These are phyloP conservation scores for Yarrowia porcina DNA, from an alignment of 805 yeast genomes.

Conservation along the genomic window DNA sequence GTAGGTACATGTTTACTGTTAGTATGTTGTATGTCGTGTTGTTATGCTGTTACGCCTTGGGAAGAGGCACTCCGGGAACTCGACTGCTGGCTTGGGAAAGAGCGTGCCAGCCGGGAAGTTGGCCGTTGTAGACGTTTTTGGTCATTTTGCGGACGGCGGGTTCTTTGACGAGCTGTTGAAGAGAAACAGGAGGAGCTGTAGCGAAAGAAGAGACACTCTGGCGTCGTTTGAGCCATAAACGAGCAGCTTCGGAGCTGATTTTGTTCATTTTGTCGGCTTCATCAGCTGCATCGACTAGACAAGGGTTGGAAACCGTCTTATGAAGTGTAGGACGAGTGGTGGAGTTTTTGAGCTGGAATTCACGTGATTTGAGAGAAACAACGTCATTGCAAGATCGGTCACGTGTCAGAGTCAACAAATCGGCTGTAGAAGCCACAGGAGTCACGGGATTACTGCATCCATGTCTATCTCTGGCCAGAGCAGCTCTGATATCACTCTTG, in stretches of 20 bases:
- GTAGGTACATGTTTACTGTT: background rate
- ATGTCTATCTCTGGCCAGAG: background rate
- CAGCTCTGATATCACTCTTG: background rate
- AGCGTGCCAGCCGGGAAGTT: slow-evolving; percentile 12
- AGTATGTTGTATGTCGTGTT: too few species aligned
- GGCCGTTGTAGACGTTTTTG: slow-evolving; percentile 7
- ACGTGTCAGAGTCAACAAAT: background rate
- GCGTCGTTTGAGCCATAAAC: background rate
- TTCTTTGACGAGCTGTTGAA: slow-evolving; percentile 10
- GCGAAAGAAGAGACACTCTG: background rate
- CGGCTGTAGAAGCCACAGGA: background rate
- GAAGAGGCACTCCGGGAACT: background rate
- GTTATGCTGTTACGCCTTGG: too few species aligned
- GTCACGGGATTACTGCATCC: background rate
- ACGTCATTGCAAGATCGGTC: background rate
- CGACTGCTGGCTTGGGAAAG: background rate
- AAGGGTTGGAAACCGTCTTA: slow-evolving; percentile 9
- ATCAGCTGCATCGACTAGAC: background rate
- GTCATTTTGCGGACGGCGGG: slow-evolving; percentile 4
- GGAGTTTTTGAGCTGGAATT: background rate
- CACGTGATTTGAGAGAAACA: background rate
- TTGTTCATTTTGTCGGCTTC: slow-evolving; percentile 5
- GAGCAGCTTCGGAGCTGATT: background rate
- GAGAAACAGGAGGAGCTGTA: background rate
- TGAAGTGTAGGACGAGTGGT: background rate